These are phyloP conservation scores for Prinsepia uniflora DNA, from an alignment of 306 rosid species.

Conservation along the genomic window DNA sequence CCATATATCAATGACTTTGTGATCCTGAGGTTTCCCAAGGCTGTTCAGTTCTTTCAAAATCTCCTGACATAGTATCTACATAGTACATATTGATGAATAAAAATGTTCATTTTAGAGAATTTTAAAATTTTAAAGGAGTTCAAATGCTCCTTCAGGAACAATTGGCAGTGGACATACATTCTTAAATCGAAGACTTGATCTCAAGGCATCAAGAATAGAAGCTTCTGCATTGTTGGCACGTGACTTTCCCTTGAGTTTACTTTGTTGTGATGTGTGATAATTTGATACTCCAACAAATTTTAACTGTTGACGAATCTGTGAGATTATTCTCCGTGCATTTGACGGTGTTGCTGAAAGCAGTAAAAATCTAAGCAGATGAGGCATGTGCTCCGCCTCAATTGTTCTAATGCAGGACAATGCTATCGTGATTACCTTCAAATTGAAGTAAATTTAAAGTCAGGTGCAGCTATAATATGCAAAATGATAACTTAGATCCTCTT, in stretches of 20 bases:
- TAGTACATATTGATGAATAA: background rate
- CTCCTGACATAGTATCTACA: slow-evolving; percentile 39
- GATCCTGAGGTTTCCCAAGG: slow-evolving; percentile 35
- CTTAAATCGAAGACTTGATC: slow-evolving; percentile 37
- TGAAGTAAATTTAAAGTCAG: slow-evolving; percentile 2
- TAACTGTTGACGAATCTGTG: slow-evolving; percentile 35
- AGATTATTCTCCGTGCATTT: slow-evolving; percentile 31
- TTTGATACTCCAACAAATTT: slow-evolving; percentile 34
- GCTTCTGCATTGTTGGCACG: slow-evolving; percentile 24
- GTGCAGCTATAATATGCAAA: background rate
- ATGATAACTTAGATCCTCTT: background rate
- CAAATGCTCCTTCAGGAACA: background rate
- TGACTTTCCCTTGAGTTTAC: slow-evolving; percentile 35
- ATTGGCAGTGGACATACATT: slow-evolving; percentile 19
- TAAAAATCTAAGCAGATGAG: slow-evolving; percentile 35
- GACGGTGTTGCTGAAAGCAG: slow-evolving; percentile 35
- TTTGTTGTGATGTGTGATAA: slow-evolving; percentile 18
- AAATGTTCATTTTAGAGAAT: background rate
- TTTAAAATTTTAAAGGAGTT: background rate
- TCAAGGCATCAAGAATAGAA: slow-evolving; percentile 37
- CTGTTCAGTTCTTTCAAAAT: slow-evolving; percentile 36
- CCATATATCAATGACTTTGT: slow-evolving; percentile 41
- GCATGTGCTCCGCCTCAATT: slow-evolving; percentile 35
- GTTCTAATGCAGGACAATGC: slow-evolving; percentile 40
- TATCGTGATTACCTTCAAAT: slow-evolving; percentile 28